Evolutionary conservation across 148 eudicot genomes (phyloP).

Genomic region (Arbutus unedo): DNA sequence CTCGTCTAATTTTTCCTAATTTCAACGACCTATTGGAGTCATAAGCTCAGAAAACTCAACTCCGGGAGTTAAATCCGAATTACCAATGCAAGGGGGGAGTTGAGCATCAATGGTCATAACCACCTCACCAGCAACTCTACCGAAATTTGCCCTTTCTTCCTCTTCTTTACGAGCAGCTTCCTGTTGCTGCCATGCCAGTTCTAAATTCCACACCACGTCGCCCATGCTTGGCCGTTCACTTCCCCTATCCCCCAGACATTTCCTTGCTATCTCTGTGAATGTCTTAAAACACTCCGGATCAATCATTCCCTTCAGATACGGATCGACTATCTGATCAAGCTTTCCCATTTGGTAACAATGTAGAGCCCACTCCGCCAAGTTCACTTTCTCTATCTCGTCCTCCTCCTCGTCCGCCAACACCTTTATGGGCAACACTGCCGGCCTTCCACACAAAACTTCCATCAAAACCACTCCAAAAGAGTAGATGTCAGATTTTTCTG

Average conservation of each 20-base stretch:
- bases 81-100: not conserved
- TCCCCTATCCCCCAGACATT: not conserved
- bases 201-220: not conserved
- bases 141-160: not conserved
- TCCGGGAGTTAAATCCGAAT: not conserved
- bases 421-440: not conserved
- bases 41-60: not conserved
- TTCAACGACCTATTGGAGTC: not conserved
- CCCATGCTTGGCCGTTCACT: not conserved
- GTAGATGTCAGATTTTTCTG: not conserved
- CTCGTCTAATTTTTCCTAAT: too few relatives aligned
- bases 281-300: not conserved
- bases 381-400: not conserved
- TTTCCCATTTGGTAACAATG: not conserved
- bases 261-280: not conserved
- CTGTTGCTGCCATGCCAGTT: not conserved
- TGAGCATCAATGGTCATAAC: not conserved
- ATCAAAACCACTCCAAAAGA: constrained; percentile 2
- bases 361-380: constrained; percentile 1
- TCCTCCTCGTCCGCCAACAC: not conserved
- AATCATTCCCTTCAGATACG: not conserved
- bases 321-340: not conserved
- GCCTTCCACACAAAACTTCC: not conserved
- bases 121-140: not conserved
- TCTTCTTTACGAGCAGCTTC: not conserved